Percentiles rank a stretch among this genome's conserved stretches.
phyloP scores from a whole-genome alignment of 108 stramenopile genomes.

The Skeletonema costatum region DNA sequence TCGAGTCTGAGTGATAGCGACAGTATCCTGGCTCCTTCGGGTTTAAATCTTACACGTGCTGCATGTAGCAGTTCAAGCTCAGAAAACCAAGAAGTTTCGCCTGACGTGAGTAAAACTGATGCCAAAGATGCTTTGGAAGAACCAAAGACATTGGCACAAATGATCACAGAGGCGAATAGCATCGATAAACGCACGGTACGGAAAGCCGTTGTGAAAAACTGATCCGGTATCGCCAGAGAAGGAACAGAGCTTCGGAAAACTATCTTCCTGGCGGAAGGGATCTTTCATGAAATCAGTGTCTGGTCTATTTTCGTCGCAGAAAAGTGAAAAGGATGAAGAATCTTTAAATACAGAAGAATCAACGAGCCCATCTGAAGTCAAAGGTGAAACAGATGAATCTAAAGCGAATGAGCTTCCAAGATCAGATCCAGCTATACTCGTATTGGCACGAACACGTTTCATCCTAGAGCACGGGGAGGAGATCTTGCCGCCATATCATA shows the following conservation, averaged over 20 bases:
- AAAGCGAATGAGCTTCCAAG: constrained; percentile 27
- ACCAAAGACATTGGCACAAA: constrained; percentile 29
- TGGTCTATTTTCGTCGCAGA: constrained; percentile 20
- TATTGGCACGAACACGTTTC: constrained; percentile 55
- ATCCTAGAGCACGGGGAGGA: constrained; percentile 48
- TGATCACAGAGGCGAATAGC: constrained; percentile 44
- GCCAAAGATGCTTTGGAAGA: constrained; percentile 5
- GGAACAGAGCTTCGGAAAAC: not conserved
- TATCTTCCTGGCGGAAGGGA: constrained; percentile 24
- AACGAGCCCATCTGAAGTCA: not conserved
- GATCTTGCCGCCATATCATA: constrained; percentile 68
- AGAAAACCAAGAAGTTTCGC: not conserved
- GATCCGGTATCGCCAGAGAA: not conserved
- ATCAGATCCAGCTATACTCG: constrained; percentile 51
- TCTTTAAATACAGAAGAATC: not conserved
- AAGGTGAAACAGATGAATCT: not conserved
- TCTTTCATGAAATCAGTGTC: constrained; percentile 36
- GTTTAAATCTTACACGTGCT: not conserved
- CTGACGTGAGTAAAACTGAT: not conserved
- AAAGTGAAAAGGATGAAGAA: constrained; percentile 12
- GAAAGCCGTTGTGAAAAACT: constrained; percentile 7
- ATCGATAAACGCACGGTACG: constrained; percentile 20
- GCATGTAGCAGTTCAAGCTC: not conserved
- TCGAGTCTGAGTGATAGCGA: not conserved
- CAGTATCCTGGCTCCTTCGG: not conserved